Base-by-base conservation (phyloP, 176 grass and related monocot genomes). In the Calamus simplicifolius region DNA sequence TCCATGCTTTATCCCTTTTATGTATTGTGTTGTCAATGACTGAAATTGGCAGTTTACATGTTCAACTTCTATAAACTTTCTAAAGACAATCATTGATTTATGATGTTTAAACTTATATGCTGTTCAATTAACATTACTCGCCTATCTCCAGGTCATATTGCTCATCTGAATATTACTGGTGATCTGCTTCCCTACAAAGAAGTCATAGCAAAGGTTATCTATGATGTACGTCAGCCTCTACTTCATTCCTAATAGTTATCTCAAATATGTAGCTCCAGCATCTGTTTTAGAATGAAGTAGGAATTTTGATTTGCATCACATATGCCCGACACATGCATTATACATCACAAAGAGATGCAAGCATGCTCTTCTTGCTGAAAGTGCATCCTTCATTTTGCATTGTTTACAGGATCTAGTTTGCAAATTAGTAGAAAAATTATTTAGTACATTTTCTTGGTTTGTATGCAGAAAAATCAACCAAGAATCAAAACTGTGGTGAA, bases 401-500 rank as follows among this genome's bases (percentile, higher is more conserved):
- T 3, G 8, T 43, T 12, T 43, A 1, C 31, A 35, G 5, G 4
- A 7, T 43, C 35, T 43, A 43, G 10, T 43, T 43, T 43, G 35
- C 8, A 2, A 12, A 13, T 43, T 43, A 43, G 8, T 43, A 43
- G 35, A 81, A 67, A 21, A 55, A 50, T 63, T 8, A 74, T 5
- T 30, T 64, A 69, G 58, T 6, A 31, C 78, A 51, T 74, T 67
- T 58, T 63, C 1, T 55, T 25, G 4, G 26, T 50, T 69, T 82
- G 51, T 71, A 38, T 62, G 48, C 67, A 98, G 87, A 98, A 92
- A 76, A 98, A 98, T 75, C 69, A 83, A 66, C 93, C 93, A 68
- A 92, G 84, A 77, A 98, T 92, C 72, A 77, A 88, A 73, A 92
- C 87, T 14, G 72, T 98, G 75, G 93, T 73, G 19, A 98, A 97